Conservation (phyloP, 2,329 filamentous ascomycete genomes). For the Cladosporium velox region DNA sequence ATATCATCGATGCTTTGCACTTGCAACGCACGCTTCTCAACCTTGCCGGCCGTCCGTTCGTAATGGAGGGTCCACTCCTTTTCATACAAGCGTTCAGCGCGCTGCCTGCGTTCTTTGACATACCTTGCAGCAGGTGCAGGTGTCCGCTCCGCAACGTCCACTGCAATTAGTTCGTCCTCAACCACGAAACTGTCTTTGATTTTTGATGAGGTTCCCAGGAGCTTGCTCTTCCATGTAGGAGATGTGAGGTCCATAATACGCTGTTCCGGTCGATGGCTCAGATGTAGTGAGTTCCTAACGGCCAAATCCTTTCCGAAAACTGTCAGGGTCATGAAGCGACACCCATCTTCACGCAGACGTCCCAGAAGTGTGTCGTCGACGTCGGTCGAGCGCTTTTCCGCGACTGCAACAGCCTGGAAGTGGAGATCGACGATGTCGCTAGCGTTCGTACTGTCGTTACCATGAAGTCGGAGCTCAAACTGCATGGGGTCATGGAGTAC, state of each 20-base stretch:
- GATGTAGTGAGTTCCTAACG: conserved; percentile 20
- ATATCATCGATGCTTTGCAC: conserved; percentile 10
- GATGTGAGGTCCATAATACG: conserved; percentile 6
- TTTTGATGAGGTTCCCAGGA: conserved; percentile 21
- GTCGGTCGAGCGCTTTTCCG: conserved; percentile 8
- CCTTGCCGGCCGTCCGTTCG: not conserved
- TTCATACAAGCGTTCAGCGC: not conserved
- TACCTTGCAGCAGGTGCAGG: not conserved
- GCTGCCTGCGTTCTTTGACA: not conserved
- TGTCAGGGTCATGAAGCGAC: conserved; percentile 24
- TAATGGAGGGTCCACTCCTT: conserved; percentile 22
- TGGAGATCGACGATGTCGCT: conserved; percentile 26
- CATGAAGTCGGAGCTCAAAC: not conserved
- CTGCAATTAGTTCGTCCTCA: conserved; percentile 20
- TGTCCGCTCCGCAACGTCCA: not conserved
- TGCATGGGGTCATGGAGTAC: not conserved
- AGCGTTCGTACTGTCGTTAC: conserved; percentile 23
- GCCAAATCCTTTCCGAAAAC: conserved; percentile 22
- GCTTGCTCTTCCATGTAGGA: conserved; percentile 27
- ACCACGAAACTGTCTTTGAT: conserved; percentile 26
- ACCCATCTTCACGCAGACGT: conserved; percentile 14
- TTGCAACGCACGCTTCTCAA: not conserved
- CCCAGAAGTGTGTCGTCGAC: conserved; percentile 4
- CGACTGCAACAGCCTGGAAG: conserved; percentile 9
- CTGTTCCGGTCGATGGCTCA: not conserved